These are phyloP conservation scores for Moringa oleifera DNA, from an alignment of 345 rosid species.

Conservation along the genomic window DNA sequence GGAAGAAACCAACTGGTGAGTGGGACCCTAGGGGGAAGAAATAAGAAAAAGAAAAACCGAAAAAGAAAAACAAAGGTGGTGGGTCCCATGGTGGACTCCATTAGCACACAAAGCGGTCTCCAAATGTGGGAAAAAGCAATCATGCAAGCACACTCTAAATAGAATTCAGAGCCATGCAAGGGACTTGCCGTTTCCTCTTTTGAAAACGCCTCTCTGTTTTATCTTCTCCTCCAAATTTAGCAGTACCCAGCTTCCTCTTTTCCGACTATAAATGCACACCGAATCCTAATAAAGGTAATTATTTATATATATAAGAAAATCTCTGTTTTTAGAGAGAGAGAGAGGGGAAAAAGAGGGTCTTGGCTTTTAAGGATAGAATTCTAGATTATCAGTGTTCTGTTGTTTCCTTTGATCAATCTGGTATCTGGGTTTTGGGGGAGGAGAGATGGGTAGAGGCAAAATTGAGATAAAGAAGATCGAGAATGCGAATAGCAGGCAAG, in stretches of 20 bases:
- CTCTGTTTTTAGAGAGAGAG: conserved; percentile 4
- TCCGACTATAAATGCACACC: conserved; percentile 7
- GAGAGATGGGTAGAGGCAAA: conserved; percentile 83
- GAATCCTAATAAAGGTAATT: conserved; percentile 23
- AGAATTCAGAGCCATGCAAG: conserved; percentile 61
- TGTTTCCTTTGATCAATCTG: conserved; percentile 11
- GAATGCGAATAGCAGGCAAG: conserved; percentile 93
- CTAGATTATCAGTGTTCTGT: background rate
- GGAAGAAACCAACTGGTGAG: too few relatives aligned
- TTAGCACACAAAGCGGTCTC: conserved; percentile 25
- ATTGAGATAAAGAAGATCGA: conserved; percentile 94
- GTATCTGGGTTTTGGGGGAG: background rate
- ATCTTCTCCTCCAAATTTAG: conserved; percentile 40
- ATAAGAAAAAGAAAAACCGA: background rate
- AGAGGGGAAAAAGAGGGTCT: too few relatives aligned
- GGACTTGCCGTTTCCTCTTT: conserved; percentile 41
- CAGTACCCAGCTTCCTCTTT: conserved; percentile 23
- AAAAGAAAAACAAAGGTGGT: conserved; percentile 16
- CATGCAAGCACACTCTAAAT: conserved; percentile 37
- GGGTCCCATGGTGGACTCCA: conserved; percentile 19
- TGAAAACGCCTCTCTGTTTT: conserved; percentile 24
- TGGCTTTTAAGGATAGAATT: conserved; percentile 7
- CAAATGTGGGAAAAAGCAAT: conserved; percentile 44
- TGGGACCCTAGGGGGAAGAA: too few relatives aligned
- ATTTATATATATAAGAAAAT: conserved; percentile 1